Evolutionary conservation across 805 yeast genomes (phyloP).

Genomic region (Zygotorulaspora chibaensis): DNA sequence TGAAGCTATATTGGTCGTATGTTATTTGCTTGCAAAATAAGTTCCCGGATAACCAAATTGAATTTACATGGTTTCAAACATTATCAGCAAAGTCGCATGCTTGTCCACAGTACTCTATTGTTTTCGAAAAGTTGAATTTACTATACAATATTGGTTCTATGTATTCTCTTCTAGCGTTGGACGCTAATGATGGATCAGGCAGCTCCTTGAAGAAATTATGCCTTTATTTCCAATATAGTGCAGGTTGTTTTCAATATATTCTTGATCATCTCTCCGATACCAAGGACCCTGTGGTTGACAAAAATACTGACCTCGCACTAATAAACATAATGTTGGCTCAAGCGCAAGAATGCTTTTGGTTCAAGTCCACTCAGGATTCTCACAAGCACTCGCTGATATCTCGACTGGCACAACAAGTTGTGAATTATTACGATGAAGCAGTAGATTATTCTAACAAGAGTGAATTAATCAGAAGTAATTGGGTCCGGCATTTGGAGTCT

Average conservation of each 20-base stretch:
- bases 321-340: conserved; percentile 63
- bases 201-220: conserved; percentile 63
- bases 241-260: conserved; percentile 55
- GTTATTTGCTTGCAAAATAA: conserved; percentile 45
- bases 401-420: conserved; percentile 58
- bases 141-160: conserved; percentile 66
- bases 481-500: conserved; percentile 57
- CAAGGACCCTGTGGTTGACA: conserved; percentile 37
- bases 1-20: conserved; percentile 46
- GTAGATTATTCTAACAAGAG: conserved; percentile 42
- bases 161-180: conserved; percentile 53
- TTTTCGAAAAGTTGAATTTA: conserved; percentile 58
- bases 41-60: conserved; percentile 59
- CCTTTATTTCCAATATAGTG: conserved; percentile 61
- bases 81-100: conserved; percentile 52
- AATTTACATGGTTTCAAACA: conserved; percentile 71
- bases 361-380: conserved; percentile 46
- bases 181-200: conserved; percentile 40
- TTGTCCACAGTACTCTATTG: conserved; percentile 46
- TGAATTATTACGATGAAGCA: conserved; percentile 51
- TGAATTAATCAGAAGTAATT: conserved; percentile 52
- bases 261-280: conserved; percentile 17
- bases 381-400: conserved; percentile 58
- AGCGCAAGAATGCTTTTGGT: conserved; percentile 87
- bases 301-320: conserved; percentile 48